Evolutionary conservation across 345 rosid species (phyloP), one percentile per base, ranked within the genome.

Genomic region (Aquilaria sinensis): DNA sequence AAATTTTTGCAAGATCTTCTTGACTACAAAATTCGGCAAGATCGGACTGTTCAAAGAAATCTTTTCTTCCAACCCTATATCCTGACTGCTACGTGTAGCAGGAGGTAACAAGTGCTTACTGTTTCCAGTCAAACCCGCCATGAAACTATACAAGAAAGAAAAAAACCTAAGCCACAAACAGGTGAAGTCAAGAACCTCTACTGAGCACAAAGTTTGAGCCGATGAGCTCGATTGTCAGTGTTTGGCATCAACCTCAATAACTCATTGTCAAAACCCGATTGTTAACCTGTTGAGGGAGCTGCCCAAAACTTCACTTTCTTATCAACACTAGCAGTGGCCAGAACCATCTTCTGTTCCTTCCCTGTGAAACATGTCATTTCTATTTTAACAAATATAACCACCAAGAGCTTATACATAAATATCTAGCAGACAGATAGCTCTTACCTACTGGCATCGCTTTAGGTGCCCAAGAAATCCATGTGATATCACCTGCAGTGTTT

Each of bases 281-380:
- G 30, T 9, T 33, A 32, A 46, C 57, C 61, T 48, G 55, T 70
- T 29, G 82, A 73, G 31, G 97, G 95, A 60, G 87, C 85, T 62
- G 77, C 86, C 97, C 97, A 90, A 57, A 94, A 73, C 81, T 88
- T 93, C 67, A 93, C 94, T 74, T 90, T 93, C 79, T 93, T 88
- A 85, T 93, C 98, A 45, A 62, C 80, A 46, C 95, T 76, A 57
- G 96, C 72, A 6, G 97, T 85, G 9, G 85, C 99, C 61, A 90
- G 80, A 54, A 94, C 74, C 69, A 72, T 51, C 41, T 48, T 80
- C 61, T 65, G 62, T 30, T 64, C 69, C 56, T 77, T 80, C 56
- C 95, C 99, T 88, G 84, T 54, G 64, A 50, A 64, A 71, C 57
- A 78, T 16, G 14, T 54, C 15, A 67, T n/a, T 34, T 37, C 43